These are phyloP conservation scores for Arctium lappa DNA, from an alignment of 129 eudicot genomes.

Conservation along the genomic window DNA sequence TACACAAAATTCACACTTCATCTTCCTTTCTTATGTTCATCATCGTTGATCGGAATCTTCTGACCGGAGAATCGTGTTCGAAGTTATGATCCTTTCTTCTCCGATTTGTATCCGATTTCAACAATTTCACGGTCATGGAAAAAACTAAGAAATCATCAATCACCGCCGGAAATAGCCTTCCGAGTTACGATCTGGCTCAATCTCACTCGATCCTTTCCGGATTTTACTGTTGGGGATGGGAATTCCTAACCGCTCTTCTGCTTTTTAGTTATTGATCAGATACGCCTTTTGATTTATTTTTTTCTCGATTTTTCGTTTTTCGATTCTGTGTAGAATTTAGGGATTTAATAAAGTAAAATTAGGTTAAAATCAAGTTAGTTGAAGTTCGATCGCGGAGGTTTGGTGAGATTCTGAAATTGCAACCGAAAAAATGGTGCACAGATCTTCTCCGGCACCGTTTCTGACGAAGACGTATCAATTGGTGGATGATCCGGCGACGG, in stretches of 20 bases:
- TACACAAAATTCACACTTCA: not conserved
- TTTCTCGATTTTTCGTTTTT: not conserved
- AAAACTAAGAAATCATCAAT: slow-evolving; percentile 16
- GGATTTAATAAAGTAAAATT: not conserved
- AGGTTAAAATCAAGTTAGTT: not conserved
- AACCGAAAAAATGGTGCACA: slow-evolving; percentile 52
- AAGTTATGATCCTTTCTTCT: slow-evolving; percentile 39
- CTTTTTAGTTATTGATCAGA: slow-evolving; percentile 56
- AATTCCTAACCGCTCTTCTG: slow-evolving; percentile 91
- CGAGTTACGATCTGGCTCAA: slow-evolving; percentile 42
- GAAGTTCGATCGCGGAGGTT: not conserved
- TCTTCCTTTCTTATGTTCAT: not conserved
- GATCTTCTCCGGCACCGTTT: slow-evolving; percentile 80
- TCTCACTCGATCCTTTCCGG: slow-evolving; percentile 65
- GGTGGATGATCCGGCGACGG: slow-evolving; percentile 74
- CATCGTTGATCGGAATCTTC: not conserved
- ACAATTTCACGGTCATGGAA: slow-evolving; percentile 26
- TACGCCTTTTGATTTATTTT: not conserved
- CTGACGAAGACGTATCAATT: slow-evolving; percentile 66
- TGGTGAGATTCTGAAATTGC: not conserved
- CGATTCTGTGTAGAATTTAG: not conserved
- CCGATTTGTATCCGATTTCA: slow-evolving; percentile 8
- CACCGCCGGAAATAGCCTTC: not conserved
- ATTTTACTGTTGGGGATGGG: slow-evolving; percentile 95
- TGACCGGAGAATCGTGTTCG: not conserved